phyloP scores from a whole-genome alignment of 2,329 filamentous ascomycete genomes.

The Venturiaceae sp. region DNA sequence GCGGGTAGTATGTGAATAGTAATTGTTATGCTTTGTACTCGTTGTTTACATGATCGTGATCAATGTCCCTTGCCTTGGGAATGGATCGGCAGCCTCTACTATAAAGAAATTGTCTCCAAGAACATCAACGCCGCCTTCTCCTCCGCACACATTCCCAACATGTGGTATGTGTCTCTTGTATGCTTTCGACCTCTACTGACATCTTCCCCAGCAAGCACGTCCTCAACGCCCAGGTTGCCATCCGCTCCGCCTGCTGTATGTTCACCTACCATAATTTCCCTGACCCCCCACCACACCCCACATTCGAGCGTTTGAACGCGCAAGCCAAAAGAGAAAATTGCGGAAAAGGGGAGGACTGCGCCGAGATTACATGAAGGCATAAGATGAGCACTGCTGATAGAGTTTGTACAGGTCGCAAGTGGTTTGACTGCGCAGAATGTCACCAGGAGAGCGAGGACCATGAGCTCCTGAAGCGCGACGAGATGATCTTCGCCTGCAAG shows the following conservation, averaged over 20 bases:
- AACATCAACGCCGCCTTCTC: no score
- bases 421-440: slow-evolving; percentile 98
- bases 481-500: slow-evolving; percentile 96
- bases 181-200: not conserved
- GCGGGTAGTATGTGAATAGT: not conserved
- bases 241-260: slow-evolving; percentile 92
- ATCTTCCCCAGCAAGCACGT: slow-evolving; percentile 71
- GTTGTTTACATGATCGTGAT: no score
- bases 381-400: not conserved
- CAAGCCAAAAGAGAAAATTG: not conserved
- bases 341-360: not conserved
- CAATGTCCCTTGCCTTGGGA: no score
- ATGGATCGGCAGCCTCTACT: no score
- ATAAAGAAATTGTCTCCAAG: no score
- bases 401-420: slow-evolving; percentile 66
- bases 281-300: not conserved
- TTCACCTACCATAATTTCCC: slow-evolving; percentile 13
- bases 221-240: slow-evolving; percentile 93
- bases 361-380: not conserved
- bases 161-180: not conserved
- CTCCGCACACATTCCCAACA: not conserved
- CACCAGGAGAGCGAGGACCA: slow-evolving; percentile 76
- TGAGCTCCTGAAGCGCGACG: slow-evolving; percentile 62
- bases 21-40: not conserved
- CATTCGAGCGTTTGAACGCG: not conserved